Evolutionary conservation across 208 protist species (phyloP), one percentile per base, ranked within the genome.

Genomic region (Trichomonas tenax): DNA sequence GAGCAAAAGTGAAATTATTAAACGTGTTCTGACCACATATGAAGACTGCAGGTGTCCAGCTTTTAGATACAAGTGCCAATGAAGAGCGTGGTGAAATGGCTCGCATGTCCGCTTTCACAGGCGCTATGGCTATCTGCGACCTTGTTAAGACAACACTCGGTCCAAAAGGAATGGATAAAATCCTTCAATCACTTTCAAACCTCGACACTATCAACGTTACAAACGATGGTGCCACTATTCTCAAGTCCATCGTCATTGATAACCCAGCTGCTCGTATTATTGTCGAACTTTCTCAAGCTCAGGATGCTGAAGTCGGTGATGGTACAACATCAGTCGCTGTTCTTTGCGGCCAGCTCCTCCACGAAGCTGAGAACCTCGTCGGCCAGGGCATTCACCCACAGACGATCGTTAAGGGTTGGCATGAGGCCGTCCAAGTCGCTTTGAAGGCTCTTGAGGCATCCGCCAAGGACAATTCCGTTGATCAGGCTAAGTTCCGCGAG

Each of bases 201-300:
- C 97, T 98, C 95, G 97, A 98, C 49, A 97, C 97, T 23, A 98
- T 99, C 0, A 98, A 98, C 38, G 98, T 99, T 44, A 99, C 99
- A 17, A 99, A 99, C 97, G 99, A 99, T 97, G 99, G 99, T 96
- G 99, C 99, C 17, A 99, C 99, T 4, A 99, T 99, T 96, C 97
- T 99, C 9, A 99, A 99, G 97, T 98, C 98, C 17, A 98, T 99
- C 40, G 98, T 98, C 93, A 98, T 99, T 96, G 99, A 99, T 96
- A 99, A 99, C 97, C 98, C 99, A 21, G 99, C 99, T 10, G 99
- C 99, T 46, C 99, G 99, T 96, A 98, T 99, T 97, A 97, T 99
- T 81, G 98, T 99, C 97, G 98, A 99, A 93, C 99, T 99, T 97
- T 99, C 98, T 36, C 82, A 63, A 49, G 58, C 82, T 96, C 96